phyloP scores from a whole-genome alignment of 2,329 filamentous ascomycete species.

The Ceratocystis huliohia region DNA sequence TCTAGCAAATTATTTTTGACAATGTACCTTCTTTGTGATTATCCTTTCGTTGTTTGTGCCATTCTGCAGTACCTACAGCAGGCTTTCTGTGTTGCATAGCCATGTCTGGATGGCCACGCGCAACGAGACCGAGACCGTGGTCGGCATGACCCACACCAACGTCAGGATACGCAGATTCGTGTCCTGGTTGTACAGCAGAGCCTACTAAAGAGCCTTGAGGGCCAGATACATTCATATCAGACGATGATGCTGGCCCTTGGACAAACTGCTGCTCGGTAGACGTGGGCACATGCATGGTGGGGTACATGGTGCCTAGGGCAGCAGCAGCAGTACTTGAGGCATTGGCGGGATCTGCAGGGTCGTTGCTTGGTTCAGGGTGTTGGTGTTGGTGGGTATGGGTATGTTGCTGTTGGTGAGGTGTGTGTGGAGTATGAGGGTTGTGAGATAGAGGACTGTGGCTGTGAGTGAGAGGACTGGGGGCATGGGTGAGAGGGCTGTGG shows the following conservation, averaged over 20 bases:
- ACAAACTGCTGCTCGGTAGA: slow-evolving; percentile 49
- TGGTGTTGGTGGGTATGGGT: slow-evolving; percentile 13
- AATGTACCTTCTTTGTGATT: slow-evolving; percentile 93
- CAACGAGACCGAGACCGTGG: slow-evolving; percentile 5
- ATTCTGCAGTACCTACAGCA: slow-evolving; percentile 88
- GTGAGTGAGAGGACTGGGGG: slow-evolving; percentile 9
- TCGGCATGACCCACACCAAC: slow-evolving; percentile 9
- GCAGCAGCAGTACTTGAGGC: slow-evolving; percentile 49
- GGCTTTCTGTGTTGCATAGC: slow-evolving; percentile 47
- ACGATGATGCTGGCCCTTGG: slow-evolving; percentile 29
- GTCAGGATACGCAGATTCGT: slow-evolving; percentile 8
- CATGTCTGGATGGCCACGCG: slow-evolving; percentile 13
- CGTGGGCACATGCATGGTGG: slow-evolving; percentile 44
- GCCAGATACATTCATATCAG: slow-evolving; percentile 7
- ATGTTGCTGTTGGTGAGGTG: slow-evolving; percentile 12
- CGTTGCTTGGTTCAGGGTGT: slow-evolving; percentile 24
- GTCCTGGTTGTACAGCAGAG: background rate
- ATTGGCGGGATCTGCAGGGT: slow-evolving; percentile 38
- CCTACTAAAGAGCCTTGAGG: background rate
- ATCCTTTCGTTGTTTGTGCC: slow-evolving; percentile 93
- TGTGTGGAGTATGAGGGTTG: slow-evolving; percentile 23
- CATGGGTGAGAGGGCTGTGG: slow-evolving; percentile 10
- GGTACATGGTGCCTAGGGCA: slow-evolving; percentile 45
- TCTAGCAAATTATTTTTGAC: background rate
- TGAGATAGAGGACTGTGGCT: slow-evolving; percentile 13